These are phyloP conservation scores for Solanum piurae DNA, from an alignment of 257 asterid genomes.

Conservation along the genomic window DNA sequence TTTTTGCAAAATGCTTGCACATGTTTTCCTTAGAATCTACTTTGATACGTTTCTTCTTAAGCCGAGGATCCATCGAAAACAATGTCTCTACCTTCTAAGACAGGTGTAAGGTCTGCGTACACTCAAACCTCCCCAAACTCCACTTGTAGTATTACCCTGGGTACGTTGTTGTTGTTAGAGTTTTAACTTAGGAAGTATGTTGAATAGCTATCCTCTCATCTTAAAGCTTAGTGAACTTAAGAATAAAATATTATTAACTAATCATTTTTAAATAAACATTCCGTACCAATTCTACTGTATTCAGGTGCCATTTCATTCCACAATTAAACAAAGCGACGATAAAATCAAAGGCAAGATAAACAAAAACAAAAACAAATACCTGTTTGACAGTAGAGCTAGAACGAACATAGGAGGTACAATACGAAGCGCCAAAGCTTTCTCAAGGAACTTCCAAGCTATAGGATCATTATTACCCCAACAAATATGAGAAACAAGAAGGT, in stretches of 20 bases:
- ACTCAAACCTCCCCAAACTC: neutral
- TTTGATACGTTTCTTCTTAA: neutral
- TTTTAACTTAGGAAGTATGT: neutral
- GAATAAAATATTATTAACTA: neutral
- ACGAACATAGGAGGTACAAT: conserved; percentile 73
- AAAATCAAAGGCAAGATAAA: neutral
- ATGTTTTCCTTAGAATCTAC: neutral
- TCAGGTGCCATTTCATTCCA: neutral
- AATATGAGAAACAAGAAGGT: conserved; percentile 65
- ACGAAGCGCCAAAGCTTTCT: conserved; percentile 63
- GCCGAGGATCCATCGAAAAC: neutral
- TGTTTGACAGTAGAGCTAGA: conserved; percentile 68
- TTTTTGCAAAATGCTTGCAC: neutral
- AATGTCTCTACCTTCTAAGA: neutral
- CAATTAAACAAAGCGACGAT: neutral
- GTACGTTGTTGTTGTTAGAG: neutral
- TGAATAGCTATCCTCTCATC: neutral
- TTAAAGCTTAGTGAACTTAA: neutral
- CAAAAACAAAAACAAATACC: conserved; percentile 15
- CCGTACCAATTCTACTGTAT: neutral
- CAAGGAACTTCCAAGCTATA: conserved; percentile 83
- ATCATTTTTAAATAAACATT: neutral
- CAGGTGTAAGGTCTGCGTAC: neutral
- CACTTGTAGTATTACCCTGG: neutral
- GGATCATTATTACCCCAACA: conserved; percentile 80